These are phyloP conservation scores for Skeletonema potamos DNA, from an alignment of 108 stramenopile genomes.

Conservation along the genomic window DNA sequence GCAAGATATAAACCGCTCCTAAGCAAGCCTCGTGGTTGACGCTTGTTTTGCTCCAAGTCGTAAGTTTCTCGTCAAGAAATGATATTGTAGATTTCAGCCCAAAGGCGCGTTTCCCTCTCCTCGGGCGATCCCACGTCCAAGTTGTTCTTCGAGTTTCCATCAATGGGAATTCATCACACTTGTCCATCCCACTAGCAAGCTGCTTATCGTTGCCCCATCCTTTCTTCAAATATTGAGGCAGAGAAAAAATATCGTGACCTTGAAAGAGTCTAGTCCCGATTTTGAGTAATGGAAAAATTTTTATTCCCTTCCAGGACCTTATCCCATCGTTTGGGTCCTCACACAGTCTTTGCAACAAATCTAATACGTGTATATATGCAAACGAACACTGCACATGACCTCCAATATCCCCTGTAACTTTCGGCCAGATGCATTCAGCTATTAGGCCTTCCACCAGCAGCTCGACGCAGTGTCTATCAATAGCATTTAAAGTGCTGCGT, in stretches of 20 bases:
- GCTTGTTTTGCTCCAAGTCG: constrained; percentile 33
- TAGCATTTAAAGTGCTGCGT: not conserved
- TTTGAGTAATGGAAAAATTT: constrained; percentile 29
- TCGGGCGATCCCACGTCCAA: constrained; percentile 59
- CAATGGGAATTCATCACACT: constrained; percentile 68
- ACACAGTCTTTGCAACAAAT: constrained; percentile 12
- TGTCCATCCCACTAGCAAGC: constrained; percentile 9
- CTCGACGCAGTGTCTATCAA: constrained; percentile 51
- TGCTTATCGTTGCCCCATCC: constrained; percentile 2
- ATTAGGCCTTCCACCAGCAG: constrained; percentile 61
- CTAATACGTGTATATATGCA: constrained; percentile 43
- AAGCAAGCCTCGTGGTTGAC: constrained; percentile 67
- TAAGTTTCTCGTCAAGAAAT: constrained; percentile 37
- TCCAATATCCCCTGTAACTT: constrained; percentile 49
- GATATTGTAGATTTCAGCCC: constrained; percentile 70
- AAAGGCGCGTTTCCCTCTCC: constrained; percentile 54
- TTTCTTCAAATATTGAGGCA: constrained; percentile 17
- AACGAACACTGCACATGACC: constrained; percentile 65
- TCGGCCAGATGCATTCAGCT: constrained; percentile 79
- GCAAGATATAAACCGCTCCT: constrained; percentile 55
- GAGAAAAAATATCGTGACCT: constrained; percentile 32
- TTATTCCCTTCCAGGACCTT: constrained; percentile 46
- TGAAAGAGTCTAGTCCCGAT: constrained; percentile 28
- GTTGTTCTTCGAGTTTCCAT: constrained; percentile 51
- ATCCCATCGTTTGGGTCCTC: not conserved